Conservation (phyloP, 1,284 basidiomycete species). For the Pseudozyma tsukubaensis region DNA sequence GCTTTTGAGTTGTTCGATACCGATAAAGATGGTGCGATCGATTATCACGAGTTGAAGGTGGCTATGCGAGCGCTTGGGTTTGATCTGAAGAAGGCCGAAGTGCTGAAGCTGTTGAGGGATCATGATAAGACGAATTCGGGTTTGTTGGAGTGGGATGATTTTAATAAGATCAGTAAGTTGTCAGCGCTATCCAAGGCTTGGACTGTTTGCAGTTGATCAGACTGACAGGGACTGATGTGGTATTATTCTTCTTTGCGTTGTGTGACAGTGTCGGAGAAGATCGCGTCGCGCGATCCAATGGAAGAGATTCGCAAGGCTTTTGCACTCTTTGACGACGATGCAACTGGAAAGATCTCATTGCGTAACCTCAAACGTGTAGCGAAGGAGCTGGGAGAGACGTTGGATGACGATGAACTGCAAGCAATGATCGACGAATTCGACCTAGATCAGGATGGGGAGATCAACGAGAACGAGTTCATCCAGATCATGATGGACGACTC, state of each 20-base stretch:
- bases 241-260: background rate
- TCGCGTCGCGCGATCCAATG: slow-evolving; percentile 91
- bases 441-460: slow-evolving; percentile 97
- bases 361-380: slow-evolving; percentile 92
- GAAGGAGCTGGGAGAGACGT: slow-evolving; percentile 93
- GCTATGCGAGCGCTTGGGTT: slow-evolving; percentile 98
- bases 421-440: slow-evolving; percentile 99
- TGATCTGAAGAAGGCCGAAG: slow-evolving; percentile 97
- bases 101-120: slow-evolving; percentile 91
- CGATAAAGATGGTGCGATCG: slow-evolving; percentile 88
- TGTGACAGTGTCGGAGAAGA: slow-evolving; percentile 89
- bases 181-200: background rate
- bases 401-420: slow-evolving; percentile 98
- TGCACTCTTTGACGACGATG: slow-evolving; percentile 95
- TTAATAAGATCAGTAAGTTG: slow-evolving; percentile 92
- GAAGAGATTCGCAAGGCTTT: slow-evolving; percentile 96
- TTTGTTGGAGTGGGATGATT: slow-evolving; percentile 94
- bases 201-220: background rate
- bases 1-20: slow-evolving; percentile 99
- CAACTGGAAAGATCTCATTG: slow-evolving; percentile 91
- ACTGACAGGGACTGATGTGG: background rate
- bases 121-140: slow-evolving; percentile 88
- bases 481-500: slow-evolving; percentile 95
- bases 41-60: slow-evolving; percentile 97
- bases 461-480: slow-evolving; percentile 92